A percentile compares a stretch with the other conserved stretches of the same genome.
Evolutionary conservation across 306 rosid genomes (phyloP).

Genomic region (Ammopiptanthus mongolicus): DNA sequence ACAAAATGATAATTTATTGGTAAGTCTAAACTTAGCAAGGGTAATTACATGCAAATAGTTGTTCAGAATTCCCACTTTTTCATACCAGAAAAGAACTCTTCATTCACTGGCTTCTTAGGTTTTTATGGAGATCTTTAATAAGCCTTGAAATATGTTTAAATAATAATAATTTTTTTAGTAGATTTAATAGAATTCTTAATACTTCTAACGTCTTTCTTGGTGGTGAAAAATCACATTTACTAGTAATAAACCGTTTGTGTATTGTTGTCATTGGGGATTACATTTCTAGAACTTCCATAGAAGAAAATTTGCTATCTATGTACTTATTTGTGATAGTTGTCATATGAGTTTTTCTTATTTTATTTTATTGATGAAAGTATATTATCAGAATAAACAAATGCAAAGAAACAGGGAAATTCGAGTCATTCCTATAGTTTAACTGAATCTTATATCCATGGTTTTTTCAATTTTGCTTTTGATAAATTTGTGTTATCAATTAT

Average conservation of each 20-base stretch:
- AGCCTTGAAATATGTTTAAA: background rate
- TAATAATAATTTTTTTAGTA: background rate
- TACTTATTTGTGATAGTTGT: background rate
- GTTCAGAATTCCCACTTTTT: background rate
- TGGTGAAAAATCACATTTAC: background rate
- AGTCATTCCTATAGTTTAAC: background rate
- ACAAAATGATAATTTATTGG: slow-evolving; percentile 69
- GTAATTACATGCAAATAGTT: background rate
- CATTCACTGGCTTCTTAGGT: background rate
- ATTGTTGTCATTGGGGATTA: background rate
- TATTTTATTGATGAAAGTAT: background rate
- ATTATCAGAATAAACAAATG: background rate
- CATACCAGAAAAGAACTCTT: background rate
- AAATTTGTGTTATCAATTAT: background rate
- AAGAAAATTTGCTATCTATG: background rate
- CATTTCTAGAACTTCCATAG: background rate
- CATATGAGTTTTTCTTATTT: background rate
- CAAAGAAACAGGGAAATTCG: background rate
- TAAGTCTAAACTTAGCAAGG: slow-evolving; percentile 22
- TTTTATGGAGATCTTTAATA: background rate
- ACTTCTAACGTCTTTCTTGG: background rate
- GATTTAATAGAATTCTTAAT: background rate
- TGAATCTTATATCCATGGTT: background rate
- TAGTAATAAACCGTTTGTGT: background rate
- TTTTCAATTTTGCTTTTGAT: background rate